Conservation (phyloP, 208 protist species). For the Trypanosoma caninum region DNA sequence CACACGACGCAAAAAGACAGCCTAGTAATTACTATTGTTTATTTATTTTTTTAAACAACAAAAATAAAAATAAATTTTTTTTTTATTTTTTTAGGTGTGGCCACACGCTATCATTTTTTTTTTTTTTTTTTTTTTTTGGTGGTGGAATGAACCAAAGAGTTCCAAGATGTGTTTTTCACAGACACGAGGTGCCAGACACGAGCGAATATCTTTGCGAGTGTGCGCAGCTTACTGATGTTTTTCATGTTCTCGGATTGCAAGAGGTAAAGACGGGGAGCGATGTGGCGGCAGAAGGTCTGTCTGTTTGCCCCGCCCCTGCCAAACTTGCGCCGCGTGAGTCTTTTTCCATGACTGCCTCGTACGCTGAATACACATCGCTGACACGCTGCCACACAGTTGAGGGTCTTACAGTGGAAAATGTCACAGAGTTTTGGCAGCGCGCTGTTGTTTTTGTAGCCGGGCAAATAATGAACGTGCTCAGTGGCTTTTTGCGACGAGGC, state of each 20-base stretch:
- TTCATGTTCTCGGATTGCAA: constrained; percentile 7
- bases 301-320: neutral
- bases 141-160: neutral
- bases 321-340: constrained; percentile 13
- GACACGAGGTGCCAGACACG: constrained; percentile 21
- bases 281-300: neutral
- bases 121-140: constrained; percentile 14
- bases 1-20: too few relatives aligned
- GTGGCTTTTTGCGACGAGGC: neutral
- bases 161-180: constrained; percentile 20
- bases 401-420: constrained; percentile 13
- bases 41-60: too few relatives aligned
- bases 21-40: too few relatives aligned
- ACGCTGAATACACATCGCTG: constrained; percentile 29
- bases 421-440: constrained; percentile 23
- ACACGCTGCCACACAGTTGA: constrained; percentile 45
- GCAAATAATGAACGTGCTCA: constrained; percentile 9
- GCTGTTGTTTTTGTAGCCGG: constrained; percentile 20
- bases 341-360: constrained; percentile 42
- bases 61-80: too few relatives aligned
- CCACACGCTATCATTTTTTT: neutral
- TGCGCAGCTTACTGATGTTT: constrained; percentile 12
- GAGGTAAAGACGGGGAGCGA: neutral
- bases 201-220: constrained; percentile 20
- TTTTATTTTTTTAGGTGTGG: neutral